These are phyloP conservation scores for Neonectria magnoliae DNA, from an alignment of 2,329 filamentous ascomycete genomes.

Conservation along the genomic window DNA sequence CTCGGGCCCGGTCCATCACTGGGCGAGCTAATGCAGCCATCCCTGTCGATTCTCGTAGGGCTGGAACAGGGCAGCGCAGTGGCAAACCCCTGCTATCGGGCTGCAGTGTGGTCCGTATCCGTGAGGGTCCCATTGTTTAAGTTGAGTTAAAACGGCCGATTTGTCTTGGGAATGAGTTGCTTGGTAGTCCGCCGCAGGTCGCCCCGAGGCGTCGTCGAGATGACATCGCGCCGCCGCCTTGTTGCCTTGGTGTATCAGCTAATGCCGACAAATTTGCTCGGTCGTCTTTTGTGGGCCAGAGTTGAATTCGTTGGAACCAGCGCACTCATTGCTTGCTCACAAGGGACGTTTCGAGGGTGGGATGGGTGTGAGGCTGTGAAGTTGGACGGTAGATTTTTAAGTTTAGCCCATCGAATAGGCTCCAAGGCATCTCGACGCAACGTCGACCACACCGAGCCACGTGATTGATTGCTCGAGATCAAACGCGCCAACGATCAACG, in stretches of 20 bases:
- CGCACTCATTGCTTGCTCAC: background rate
- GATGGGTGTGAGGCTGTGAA: background rate
- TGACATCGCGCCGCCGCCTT: constrained; percentile 16
- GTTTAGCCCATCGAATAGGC: background rate
- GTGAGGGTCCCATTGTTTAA: background rate
- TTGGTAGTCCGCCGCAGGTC: constrained; percentile 4
- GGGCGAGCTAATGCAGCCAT: constrained; percentile 39
- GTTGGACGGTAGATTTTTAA: background rate
- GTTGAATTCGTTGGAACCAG: background rate
- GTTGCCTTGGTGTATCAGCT: constrained; percentile 16
- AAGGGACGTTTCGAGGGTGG: background rate
- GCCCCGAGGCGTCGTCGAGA: constrained; percentile 16
- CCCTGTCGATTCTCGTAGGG: constrained; percentile 37
- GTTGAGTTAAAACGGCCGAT: background rate
- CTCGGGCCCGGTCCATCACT: constrained; percentile 35
- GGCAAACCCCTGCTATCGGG: background rate
- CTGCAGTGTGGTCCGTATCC: background rate
- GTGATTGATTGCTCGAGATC: background rate
- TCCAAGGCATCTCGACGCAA: background rate
- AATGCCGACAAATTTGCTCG: constrained; percentile 2
- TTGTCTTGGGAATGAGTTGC: background rate
- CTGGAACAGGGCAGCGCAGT: constrained; percentile 32
- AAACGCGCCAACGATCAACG: too few species aligned
- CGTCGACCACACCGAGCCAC: background rate
- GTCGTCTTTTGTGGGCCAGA: background rate